Evolutionary conservation across 192 early-diverging fungal genomes (phyloP), one percentile per base, ranked within the genome.

Genomic region (Coemansia sp.): DNA sequence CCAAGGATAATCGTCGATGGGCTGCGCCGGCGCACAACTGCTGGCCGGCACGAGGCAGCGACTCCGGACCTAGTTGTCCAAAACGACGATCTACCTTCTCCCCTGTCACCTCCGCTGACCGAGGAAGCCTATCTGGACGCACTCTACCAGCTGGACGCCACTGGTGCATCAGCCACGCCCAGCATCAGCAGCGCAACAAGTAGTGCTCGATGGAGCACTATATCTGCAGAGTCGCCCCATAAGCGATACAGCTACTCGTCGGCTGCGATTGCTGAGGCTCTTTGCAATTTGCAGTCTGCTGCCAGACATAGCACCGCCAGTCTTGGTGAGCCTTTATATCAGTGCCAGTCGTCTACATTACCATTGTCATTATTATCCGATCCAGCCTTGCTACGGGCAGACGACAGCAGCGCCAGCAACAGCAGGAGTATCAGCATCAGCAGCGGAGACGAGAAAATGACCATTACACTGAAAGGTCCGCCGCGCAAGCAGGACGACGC

Each of bases 381-480:
- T 15, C 45, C 45, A 15, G 9, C 55, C 33, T 57, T 34, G 22
- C 32, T 28, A 20, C 55, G 55, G 3, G 32, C 32, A 2, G 22
- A 57, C 55, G 34, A 33, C 55, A 33, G 37, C 61, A 52, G 55
- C 43, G 65, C n/a, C 53, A 61, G 60, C 38, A 22, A 65, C 63
- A 58, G 54, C 55, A 63, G 61, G 12, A 38, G 38, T 41, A 22
- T 36, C 59, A 38, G 37, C 7, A 39, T 32, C 35, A 12, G 61
- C 61, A 41, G 34, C 3, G 56, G 33, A 6, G 75, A 66, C 57
- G 75, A 75, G 61, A 70, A 57, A 55, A 83, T 83, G 81, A 83
- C 81, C 8, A 83, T 83, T 22, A 83, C 75, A 34, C 70, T 83
- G 12, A 83, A 83, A 56, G 69, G 63, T 12, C 75, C 81, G 33